These are phyloP conservation scores for Flaveria trinervia DNA, from an alignment of 129 eudicot species.

Conservation along the genomic window DNA sequence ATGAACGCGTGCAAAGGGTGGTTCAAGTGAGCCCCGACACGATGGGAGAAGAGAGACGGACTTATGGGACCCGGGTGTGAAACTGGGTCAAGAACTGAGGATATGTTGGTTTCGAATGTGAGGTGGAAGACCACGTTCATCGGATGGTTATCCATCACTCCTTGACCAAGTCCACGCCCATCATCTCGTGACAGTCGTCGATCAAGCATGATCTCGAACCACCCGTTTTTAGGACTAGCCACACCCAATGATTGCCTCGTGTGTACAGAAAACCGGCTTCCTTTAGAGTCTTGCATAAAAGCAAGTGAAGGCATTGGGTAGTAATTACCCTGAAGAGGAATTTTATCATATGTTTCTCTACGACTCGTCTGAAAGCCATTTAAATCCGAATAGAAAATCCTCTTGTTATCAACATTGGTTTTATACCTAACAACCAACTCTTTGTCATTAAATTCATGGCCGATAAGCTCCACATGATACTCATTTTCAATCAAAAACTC, in stretches of 20 bases:
- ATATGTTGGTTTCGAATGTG: conserved; percentile 66
- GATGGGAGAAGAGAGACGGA: conserved; percentile 88
- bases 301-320: conserved; percentile 99
- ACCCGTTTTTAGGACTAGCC: conserved; percentile 83
- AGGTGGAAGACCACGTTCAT: conserved; percentile 81
- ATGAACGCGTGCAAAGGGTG: conserved; percentile 76
- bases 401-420: conserved; percentile 72
- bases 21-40: conserved; percentile 82
- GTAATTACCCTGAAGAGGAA: conserved; percentile 93
- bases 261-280: conserved; percentile 85
- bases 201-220: conserved; percentile 95
- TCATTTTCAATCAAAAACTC: conserved; percentile 81
- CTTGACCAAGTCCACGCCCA: conserved; percentile 99
- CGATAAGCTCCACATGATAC: conserved; percentile 94
- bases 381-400: conserved; percentile 78
- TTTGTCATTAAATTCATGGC: conserved; percentile 61
- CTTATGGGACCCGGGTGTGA: conserved; percentile 54
- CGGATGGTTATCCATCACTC: conserved; percentile 87
- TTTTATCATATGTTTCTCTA: conserved; percentile 92
- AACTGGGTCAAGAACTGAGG: conserved; percentile 42
- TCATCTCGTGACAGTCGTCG: conserved; percentile 87
- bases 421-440: conserved; percentile 86
- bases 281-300: conserved; percentile 72
- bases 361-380: conserved; percentile 98
- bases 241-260: conserved; percentile 87